Evolutionary conservation across 2,329 filamentous ascomycete species (phyloP), one percentile per base, ranked within the genome.

Genomic region (Didymella pinodella): DNA sequence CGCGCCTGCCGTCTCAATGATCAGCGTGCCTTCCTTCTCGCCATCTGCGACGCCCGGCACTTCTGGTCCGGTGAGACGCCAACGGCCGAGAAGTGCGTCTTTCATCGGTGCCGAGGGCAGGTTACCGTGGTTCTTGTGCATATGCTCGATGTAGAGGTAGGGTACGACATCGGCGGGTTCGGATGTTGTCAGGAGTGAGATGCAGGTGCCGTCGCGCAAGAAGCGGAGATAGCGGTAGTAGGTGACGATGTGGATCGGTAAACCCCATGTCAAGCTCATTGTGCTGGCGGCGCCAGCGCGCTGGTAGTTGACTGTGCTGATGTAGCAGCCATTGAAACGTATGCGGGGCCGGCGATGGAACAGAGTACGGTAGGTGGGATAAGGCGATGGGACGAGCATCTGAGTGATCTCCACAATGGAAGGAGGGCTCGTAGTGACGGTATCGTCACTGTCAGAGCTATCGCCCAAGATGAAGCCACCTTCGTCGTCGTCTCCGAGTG

Each of bases 161-260:
- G 93, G 91, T 0, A 99, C 92, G 12, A 98, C 91, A 18, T 96
- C 91, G n/a, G 84, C 79, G 0, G 95, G 95, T 73, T 97, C 92
- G 5, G 85, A 79, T 0, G 91, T 96, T 0, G 90, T 92, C 34
- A 96, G 84, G 1, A 99, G 84, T 53, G 88, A 92, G 59, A 98
- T 88, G 64, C 85, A 87, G 1, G 90, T 90, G 28, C 95, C 95
- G 76, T 98, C 92, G 25, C 93, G 90, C 80, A 95, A 95, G 81
- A 99, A 95, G 52, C 95, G 91, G 3, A 99, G 85, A 78, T 98
- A 99, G 57, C 95, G 92, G 80, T 96, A 99, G 80, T 98, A 99
- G 0, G 95, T 99, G 48, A 99, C 93, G 58, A 98, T 96, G 75
- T 96, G 93, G 34, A 98, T 90, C 8, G 93, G 93, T 25, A 86